Percentiles rank a stretch among this genome's conserved stretches.
phyloP scores from a whole-genome alignment of 116 monocot genomes.

The Papilionanthe hybrid region DNA sequence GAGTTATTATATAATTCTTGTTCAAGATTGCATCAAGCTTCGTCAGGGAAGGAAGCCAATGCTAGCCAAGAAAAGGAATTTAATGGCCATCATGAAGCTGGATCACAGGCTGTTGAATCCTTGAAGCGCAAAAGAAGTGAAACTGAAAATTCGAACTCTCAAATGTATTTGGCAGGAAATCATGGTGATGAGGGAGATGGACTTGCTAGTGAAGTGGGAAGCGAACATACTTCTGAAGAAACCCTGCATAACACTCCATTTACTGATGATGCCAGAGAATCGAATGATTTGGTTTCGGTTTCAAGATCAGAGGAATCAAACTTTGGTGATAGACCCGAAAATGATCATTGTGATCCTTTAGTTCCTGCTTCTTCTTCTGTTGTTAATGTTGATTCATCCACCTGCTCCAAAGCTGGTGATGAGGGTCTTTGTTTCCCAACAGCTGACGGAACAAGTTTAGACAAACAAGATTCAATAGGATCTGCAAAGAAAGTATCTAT shows the following conservation, averaged over 20 bases:
- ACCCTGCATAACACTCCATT: constrained; percentile 7
- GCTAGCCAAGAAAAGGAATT: constrained; percentile 8
- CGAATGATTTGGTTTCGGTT: neutral
- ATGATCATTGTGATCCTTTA: constrained; percentile 6
- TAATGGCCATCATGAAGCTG: constrained; percentile 12
- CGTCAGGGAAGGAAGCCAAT: constrained; percentile 5
- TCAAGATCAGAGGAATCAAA: neutral
- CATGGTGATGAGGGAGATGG: constrained; percentile 3
- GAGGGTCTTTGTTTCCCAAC: neutral
- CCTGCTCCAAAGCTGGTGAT: neutral
- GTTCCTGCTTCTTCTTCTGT: constrained; percentile 19
- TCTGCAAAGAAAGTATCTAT: neutral
- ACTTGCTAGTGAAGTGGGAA: neutral
- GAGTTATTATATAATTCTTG: constrained; percentile 26
- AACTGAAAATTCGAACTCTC: constrained; percentile 19
- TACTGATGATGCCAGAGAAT: constrained; percentile 4
- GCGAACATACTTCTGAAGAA: constrained; percentile 8
- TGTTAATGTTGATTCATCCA: constrained; percentile 1
- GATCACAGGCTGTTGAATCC: constrained; percentile 17
- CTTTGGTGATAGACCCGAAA: constrained; percentile 9
- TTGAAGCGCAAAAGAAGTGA: constrained; percentile 66
- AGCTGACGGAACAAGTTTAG: neutral
- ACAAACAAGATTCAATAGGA: neutral
- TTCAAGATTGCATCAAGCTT: constrained; percentile 5
- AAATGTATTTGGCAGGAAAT: neutral